Conservation (phyloP, 177 flowering plant species). For the Vitis hybrid region DNA sequence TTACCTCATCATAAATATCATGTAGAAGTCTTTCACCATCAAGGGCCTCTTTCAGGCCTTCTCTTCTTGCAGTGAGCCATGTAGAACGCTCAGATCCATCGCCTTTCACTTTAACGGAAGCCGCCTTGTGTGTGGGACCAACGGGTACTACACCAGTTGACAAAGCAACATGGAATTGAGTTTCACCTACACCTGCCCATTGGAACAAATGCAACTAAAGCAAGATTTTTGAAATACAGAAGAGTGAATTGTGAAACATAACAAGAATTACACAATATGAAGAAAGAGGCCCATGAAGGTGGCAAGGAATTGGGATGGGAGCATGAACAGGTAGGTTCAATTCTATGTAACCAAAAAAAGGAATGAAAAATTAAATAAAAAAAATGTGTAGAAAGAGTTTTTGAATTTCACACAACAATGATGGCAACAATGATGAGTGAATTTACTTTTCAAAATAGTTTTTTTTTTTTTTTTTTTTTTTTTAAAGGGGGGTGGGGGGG, state of each 20-base stretch:
- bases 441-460: not conserved
- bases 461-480: not conserved
- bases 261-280: no score
- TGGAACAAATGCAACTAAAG: not conserved
- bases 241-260: no score
- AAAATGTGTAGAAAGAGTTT: not conserved
- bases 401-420: not conserved
- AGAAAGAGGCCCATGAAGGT: no score
- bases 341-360: not conserved
- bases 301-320: no score
- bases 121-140: slow-evolving; percentile 59
- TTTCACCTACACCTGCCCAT: slow-evolving; percentile 51
- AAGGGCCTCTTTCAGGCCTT: slow-evolving; percentile 43
- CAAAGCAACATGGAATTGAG: slow-evolving; percentile 46
- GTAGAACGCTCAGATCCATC: slow-evolving; percentile 27
- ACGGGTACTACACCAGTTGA: slow-evolving; percentile 56
- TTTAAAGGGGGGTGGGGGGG: no score
- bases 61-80: slow-evolving; percentile 73
- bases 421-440: not conserved
- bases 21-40: slow-evolving; percentile 57
- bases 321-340: not conserved
- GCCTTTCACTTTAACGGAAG: slow-evolving; percentile 42
- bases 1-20: slow-evolving; percentile 56
- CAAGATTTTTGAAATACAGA: not conserved
- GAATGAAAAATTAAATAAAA: not conserved